These are phyloP conservation scores for Termitomyces titanicus DNA, from an alignment of 768 basidiomycete genomes.

Conservation along the genomic window DNA sequence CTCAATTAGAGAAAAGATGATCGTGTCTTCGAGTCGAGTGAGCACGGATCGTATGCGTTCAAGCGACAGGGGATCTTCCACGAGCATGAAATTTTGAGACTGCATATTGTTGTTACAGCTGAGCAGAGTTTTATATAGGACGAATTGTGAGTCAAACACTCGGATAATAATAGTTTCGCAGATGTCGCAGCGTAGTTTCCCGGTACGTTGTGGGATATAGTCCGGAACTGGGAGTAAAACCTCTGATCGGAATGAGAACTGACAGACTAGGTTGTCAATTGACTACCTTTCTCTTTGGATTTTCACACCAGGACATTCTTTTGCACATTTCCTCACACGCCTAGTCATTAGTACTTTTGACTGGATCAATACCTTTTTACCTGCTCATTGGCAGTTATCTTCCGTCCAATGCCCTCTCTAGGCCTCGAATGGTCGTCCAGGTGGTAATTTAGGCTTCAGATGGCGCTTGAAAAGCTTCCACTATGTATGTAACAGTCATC, in stretches of 20 bases:
- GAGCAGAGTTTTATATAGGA: not conserved
- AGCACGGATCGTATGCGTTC: constrained; percentile 86
- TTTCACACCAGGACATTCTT: not conserved
- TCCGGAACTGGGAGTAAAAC: too few relatives aligned
- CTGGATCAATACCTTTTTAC: not conserved
- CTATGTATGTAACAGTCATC: too few relatives aligned
- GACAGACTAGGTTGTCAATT: too few relatives aligned
- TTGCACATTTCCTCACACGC: not conserved
- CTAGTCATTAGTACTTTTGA: not conserved
- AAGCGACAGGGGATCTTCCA: constrained; percentile 83
- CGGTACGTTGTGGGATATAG: too few relatives aligned
- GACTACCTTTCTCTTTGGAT: too few relatives aligned
- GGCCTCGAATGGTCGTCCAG: too few relatives aligned
- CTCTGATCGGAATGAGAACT: too few relatives aligned
- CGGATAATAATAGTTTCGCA: too few relatives aligned
- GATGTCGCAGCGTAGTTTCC: too few relatives aligned
- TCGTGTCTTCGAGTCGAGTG: constrained; percentile 92
- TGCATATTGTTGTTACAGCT: constrained; percentile 36
- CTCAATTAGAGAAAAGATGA: constrained; percentile 97
- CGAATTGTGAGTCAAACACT: not conserved
- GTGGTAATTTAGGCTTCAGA: too few relatives aligned
- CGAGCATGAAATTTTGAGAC: constrained; percentile 66
- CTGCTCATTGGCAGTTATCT: not conserved
- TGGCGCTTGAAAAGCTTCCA: too few relatives aligned
- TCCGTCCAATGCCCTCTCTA: too few relatives aligned